Percentiles rank a stretch among this genome's conserved stretches.
Evolutionary conservation across 2,329 filamentous ascomycete species (phyloP).

Genomic region (Diaporthe sp.): DNA sequence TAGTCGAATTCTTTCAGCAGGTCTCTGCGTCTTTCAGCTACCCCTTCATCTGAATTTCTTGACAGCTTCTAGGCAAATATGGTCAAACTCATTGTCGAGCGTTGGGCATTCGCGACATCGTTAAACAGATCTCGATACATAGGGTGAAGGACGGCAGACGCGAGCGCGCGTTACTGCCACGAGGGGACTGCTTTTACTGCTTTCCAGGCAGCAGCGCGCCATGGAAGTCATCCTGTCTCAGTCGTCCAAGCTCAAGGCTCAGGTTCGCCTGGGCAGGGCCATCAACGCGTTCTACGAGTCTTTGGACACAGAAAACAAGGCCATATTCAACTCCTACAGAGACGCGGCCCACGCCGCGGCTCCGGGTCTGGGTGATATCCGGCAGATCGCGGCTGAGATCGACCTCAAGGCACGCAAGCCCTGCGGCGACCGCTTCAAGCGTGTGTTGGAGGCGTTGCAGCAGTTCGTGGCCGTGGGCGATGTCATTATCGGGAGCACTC

Average conservation of each 20-base stretch:
- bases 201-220: too few species aligned
- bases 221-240: background rate
- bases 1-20: background rate
- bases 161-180: background rate
- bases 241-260: background rate
- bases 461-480: background rate
- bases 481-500: constrained; percentile 5
- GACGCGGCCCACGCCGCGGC: background rate
- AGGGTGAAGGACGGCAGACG: background rate
- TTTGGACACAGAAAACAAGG: background rate
- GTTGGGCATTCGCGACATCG: background rate
- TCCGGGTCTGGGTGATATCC: background rate
- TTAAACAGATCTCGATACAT: too few species aligned
- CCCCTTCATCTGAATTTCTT: background rate
- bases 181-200: background rate
- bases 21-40: background rate
- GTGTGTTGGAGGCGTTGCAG: background rate
- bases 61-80: background rate
- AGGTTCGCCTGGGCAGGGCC: background rate
- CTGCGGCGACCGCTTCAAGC: background rate
- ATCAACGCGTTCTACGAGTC: background rate
- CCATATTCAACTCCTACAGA: background rate
- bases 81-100: too few species aligned
- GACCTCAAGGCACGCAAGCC: constrained; percentile 6
- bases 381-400: background rate